phyloP scores from a whole-genome alignment of 2,329 filamentous ascomycete genomes.

The Dothideomycetidae sp. region DNA sequence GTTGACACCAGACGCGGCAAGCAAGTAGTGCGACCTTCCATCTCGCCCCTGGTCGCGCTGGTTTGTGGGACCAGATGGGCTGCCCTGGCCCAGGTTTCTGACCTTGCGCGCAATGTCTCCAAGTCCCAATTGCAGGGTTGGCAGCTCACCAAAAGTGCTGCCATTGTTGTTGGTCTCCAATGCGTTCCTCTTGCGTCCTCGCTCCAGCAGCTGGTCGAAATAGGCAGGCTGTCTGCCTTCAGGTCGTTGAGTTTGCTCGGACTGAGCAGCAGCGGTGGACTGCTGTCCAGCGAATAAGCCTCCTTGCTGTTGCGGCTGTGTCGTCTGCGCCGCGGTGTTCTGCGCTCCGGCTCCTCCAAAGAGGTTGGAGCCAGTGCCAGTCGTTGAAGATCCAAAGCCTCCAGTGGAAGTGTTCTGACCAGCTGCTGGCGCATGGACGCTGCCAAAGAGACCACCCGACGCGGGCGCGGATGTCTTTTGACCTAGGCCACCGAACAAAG shows the following conservation, averaged over 20 bases:
- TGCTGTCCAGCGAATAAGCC: slow-evolving; percentile 6
- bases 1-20: slow-evolving; percentile 86
- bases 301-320: slow-evolving; percentile 5
- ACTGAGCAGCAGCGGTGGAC: slow-evolving; percentile 12
- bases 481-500: slow-evolving; percentile 6
- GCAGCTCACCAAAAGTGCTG: slow-evolving; percentile 57
- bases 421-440: slow-evolving; percentile 9
- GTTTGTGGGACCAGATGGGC: slow-evolving; percentile 35
- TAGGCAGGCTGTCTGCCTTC: slow-evolving; percentile 38
- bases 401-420: background rate
- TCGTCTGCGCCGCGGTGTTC: slow-evolving; percentile 5
- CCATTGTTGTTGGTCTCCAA: slow-evolving; percentile 42
- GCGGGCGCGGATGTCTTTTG: slow-evolving; percentile 5
- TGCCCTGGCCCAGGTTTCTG: slow-evolving; percentile 64
- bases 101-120: slow-evolving; percentile 69
- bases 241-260: slow-evolving; percentile 15
- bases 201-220: slow-evolving; percentile 50
- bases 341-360: slow-evolving; percentile 4
- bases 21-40: slow-evolving; percentile 56
- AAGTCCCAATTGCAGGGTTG: slow-evolving; percentile 77
- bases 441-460: background rate
- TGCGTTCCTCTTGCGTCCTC: slow-evolving; percentile 52
- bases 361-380: slow-evolving; percentile 3
- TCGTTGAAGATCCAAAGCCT: slow-evolving; percentile 9
- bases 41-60: slow-evolving; percentile 31